Base-by-base conservation (phyloP, 2,329 filamentous ascomycete genomes). In the Lasiodiplodia citricola region DNA sequence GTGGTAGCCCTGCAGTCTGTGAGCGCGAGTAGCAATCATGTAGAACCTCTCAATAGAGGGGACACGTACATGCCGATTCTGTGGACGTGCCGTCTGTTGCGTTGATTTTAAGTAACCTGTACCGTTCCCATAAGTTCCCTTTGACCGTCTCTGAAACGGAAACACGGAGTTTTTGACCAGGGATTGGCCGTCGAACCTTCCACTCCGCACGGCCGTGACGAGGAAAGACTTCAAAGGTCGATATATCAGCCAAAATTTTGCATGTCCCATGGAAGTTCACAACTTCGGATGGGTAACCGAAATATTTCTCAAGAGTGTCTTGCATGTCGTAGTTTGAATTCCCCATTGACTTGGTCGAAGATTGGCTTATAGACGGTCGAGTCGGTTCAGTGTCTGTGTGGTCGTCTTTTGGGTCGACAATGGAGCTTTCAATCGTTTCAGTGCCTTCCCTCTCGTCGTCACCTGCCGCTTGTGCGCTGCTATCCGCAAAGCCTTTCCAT, bases 321-420 rank as follows among this genome's bases (percentile, higher is more conserved):
- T 11, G 18, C n/a, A n/a, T 8, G 1, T 18, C n/a, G 18, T 10
- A 8, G 8, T n/a, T 21, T 10, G 44, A 11, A 7, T 21, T 1
- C 0, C 7, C 6, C 10, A 18, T 10, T 18, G 18, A 47, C 3
- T 4, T 2, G 0, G 44, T 7, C n/a, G 5, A 1, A n/a, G 6
- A 2, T 21, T 16, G 14, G 14, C 38, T 41, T 41, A 2, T 5
- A 16, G 38, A 41, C 0, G 38, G 38, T 5, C 38, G 11, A 11
- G 14, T 14, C 16, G 38, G 38, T 2, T 41, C 38, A 14, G 6
- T 35, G 31, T 35, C 1, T 35, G 31, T 35, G 1, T 2, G 31
- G 31, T 35, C 31, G 31, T 35, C 31, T 35, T 1, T 35, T 35
- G 31, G 8, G 31, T 10, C 31, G 10, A 35, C n/a, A n/a, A n/a